Evolutionary conservation across 208 protist species (phyloP).

Genomic region (Angomonas deanei): DNA sequence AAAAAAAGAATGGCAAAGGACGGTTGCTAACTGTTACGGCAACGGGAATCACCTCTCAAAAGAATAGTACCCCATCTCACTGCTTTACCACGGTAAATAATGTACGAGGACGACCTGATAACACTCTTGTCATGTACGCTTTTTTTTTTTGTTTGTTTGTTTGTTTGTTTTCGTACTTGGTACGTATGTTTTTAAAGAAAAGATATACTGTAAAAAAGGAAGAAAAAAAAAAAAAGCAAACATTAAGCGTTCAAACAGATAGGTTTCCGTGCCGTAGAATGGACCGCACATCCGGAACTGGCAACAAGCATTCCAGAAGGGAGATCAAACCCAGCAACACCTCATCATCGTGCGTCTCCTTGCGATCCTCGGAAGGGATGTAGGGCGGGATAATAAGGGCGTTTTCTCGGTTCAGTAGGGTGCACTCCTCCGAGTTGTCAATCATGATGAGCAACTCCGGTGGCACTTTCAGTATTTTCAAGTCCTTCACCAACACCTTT

Average conservation of each 20-base stretch:
- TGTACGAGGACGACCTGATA: no score
- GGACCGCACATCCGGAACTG: slow-evolving; percentile 78
- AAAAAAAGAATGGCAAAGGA: no score
- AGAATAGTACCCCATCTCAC: background rate
- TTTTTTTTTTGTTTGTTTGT: no score
- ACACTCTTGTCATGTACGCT: no score
- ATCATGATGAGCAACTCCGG: slow-evolving; percentile 82
- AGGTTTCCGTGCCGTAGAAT: slow-evolving; percentile 61
- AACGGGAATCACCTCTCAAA: background rate
- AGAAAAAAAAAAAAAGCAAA: background rate
- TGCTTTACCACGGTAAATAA: no score
- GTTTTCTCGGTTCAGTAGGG: slow-evolving; percentile 72
- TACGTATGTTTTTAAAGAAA: no score
- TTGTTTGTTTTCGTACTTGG: no score
- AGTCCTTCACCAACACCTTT: slow-evolving; percentile 77
- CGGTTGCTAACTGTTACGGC: no score
- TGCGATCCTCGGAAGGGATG: slow-evolving; percentile 40
- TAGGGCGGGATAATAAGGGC: slow-evolving; percentile 73
- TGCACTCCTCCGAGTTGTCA: slow-evolving; percentile 82
- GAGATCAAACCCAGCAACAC: slow-evolving; percentile 67
- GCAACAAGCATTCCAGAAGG: slow-evolving; percentile 71
- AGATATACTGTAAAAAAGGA: no score
- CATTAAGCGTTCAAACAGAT: background rate
- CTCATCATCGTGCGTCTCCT: slow-evolving; percentile 44
- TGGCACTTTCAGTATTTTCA: slow-evolving; percentile 77